Conservation (phyloP, 2,329 filamentous ascomycete species). For the Botrytis medusae region DNA sequence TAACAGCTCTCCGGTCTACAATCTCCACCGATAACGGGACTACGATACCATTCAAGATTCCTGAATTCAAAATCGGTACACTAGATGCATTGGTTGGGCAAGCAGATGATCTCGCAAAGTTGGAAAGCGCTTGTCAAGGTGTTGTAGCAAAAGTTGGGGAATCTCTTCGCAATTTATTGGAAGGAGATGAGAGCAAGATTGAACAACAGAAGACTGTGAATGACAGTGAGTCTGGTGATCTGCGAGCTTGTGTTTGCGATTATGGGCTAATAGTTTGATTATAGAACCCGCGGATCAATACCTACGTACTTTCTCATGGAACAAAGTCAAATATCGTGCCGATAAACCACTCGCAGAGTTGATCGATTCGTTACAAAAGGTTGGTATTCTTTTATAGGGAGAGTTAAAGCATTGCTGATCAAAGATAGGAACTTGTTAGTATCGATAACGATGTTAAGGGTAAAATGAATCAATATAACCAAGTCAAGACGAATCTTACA, state of each 20-base stretch:
- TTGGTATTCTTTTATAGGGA: constrained; percentile 38
- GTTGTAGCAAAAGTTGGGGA: constrained; percentile 77
- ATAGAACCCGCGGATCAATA: constrained; percentile 95
- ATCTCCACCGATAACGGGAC: constrained; percentile 73
- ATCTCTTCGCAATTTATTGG: constrained; percentile 38
- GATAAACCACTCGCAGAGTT: constrained; percentile 88
- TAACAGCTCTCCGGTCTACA: constrained; percentile 71
- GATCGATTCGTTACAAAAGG: constrained; percentile 86
- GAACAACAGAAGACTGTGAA: constrained; percentile 82
- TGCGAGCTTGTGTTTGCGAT: neutral
- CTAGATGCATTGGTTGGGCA: constrained; percentile 94
- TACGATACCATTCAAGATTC: constrained; percentile 76
- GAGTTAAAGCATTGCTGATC: neutral
- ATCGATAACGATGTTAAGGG: constrained; percentile 95
- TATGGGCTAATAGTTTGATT: constrained; percentile 25
- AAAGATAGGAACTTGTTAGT: constrained; percentile 72
- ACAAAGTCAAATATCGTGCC: constrained; percentile 94
- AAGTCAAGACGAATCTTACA: constrained; percentile 80
- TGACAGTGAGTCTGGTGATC: constrained; percentile 62
- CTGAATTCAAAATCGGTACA: constrained; percentile 96
- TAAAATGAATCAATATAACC: constrained; percentile 93
- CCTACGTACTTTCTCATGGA: constrained; percentile 86
- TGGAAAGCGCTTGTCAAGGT: constrained; percentile 74
- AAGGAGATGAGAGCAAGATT: constrained; percentile 47
- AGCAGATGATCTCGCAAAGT: constrained; percentile 90